Base-by-base conservation (phyloP, 805 yeast genomes). In the Metschnikowia arizonensis region DNA sequence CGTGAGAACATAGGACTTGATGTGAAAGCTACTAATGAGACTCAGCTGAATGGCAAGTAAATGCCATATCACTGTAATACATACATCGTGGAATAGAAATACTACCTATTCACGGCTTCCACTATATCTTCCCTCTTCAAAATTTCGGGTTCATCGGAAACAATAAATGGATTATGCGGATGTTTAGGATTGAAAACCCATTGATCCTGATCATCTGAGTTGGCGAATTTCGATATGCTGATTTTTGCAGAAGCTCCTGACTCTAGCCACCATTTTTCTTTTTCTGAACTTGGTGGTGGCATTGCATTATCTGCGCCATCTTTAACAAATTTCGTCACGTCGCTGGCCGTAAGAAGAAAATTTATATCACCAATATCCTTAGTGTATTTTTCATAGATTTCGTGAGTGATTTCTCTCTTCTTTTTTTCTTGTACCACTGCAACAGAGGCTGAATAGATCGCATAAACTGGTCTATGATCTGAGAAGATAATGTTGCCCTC, bases 381-480 rank as follows among this genome's bases (percentile, higher is more conserved):
- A 71, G 77, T 66, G 61, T 79, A 66, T 46, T 60, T 76, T 30
- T 77, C 75, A 56, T 86, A 84, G 30, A 91, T 64, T 42, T 80
- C 75, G 33, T 74, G 71, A 14, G 81, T 69, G 45, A 90, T 63
- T 33, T 68, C 65, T 41, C 74, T 71, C 61, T 80, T 86, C 30
- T 73, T 65, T 9, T 63, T 72, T 49, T 83, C 85, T 62, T 90
- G 81, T 18, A 88, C 74, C 9, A 85, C 77, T 32, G 79, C 79
- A 4, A 86, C 82, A 23, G 68, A 70, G 0, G 88, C 83, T 18
- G 64, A 64, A 60, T 84, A 90, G 2, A 78, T 63, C 0, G 89
- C 95, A 59, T 77, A 79, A 0, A 91, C 97, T 0, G 98, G 97
- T 38, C 95, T 69, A 63, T 91, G 99, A 59, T 91, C 99, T 0